phyloP scores from a whole-genome alignment of 1,284 basidiomycete species.

The Moniliella sp. region DNA sequence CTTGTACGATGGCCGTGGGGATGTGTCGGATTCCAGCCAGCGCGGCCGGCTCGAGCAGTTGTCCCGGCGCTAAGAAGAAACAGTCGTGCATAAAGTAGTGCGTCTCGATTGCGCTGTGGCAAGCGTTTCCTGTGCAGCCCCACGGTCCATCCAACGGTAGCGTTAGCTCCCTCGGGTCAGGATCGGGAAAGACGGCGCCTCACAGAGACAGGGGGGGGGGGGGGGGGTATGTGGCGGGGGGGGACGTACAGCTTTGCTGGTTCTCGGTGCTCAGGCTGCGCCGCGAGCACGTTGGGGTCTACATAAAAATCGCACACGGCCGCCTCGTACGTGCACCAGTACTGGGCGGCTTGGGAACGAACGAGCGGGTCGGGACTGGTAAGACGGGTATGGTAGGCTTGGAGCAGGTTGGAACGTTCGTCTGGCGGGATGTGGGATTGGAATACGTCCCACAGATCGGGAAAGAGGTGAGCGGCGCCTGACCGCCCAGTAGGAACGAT shows the following conservation, averaged over 20 bases:
- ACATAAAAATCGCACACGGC: constrained; percentile 21
- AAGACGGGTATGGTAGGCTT: constrained; percentile 58
- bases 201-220: too few relatives aligned
- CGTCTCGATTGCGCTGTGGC: too few relatives aligned
- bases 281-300: too few relatives aligned
- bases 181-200: too few relatives aligned
- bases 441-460: constrained; percentile 39
- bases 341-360: constrained; percentile 52
- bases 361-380: constrained; percentile 52
- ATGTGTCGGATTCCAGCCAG: constrained; percentile 55
- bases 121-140: too few relatives aligned
- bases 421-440: constrained; percentile 55
- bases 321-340: constrained; percentile 42
- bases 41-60: constrained; percentile 55
- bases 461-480: constrained; percentile 35
- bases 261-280: too few relatives aligned
- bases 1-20: constrained; percentile 64
- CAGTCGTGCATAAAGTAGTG: constrained; percentile 62
- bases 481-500: constrained; percentile 76
- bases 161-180: too few relatives aligned
- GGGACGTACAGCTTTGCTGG: too few relatives aligned
- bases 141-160: too few relatives aligned
- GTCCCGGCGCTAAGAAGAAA: constrained; percentile 78
- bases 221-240: too few relatives aligned
- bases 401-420: constrained; percentile 56